Conservation (phyloP, 2,329 filamentous ascomycete genomes). For the Berkeleyomyces basicola region DNA sequence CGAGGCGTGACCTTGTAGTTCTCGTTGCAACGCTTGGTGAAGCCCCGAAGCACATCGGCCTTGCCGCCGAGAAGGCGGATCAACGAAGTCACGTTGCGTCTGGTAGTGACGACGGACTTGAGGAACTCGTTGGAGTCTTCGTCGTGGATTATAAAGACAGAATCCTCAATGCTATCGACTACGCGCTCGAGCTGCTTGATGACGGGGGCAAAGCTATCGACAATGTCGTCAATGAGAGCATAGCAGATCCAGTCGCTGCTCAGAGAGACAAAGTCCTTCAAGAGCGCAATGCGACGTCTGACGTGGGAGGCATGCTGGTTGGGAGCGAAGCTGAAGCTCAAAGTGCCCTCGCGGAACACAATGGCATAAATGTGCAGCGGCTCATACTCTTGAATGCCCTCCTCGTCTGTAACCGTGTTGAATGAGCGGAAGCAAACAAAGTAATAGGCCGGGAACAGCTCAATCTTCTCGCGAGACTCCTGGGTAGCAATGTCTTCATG, state of each 20-base stretch:
- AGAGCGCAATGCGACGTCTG: slow-evolving; percentile 72
- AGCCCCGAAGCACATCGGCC: slow-evolving; percentile 93
- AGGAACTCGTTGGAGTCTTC: slow-evolving; percentile 82
- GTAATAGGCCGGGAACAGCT: slow-evolving; percentile 94
- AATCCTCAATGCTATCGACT: slow-evolving; percentile 85
- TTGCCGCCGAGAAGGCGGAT: slow-evolving; percentile 90
- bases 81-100: slow-evolving; percentile 87
- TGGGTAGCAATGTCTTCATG: slow-evolving; percentile 92
- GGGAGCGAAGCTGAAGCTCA: slow-evolving; percentile 84
- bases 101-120: slow-evolving; percentile 71
- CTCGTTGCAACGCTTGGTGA: slow-evolving; percentile 97
- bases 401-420: slow-evolving; percentile 58
- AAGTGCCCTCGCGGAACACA: slow-evolving; percentile 84
- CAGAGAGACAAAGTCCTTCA: slow-evolving; percentile 88
- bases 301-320: slow-evolving; percentile 82
- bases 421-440: slow-evolving; percentile 97
- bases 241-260: slow-evolving; percentile 99
- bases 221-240: slow-evolving; percentile 94
- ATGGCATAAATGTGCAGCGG: slow-evolving; percentile 95
- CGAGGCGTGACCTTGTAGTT: slow-evolving; percentile 89
- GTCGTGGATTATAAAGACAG: slow-evolving; percentile 79
- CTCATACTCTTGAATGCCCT: slow-evolving; percentile 69
- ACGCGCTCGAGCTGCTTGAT: slow-evolving; percentile 77
- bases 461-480: slow-evolving; percentile 94
- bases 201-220: slow-evolving; percentile 83